These are phyloP conservation scores for Mucor piriformis DNA, from an alignment of 371 early-diverging fungal species.

Conservation along the genomic window DNA sequence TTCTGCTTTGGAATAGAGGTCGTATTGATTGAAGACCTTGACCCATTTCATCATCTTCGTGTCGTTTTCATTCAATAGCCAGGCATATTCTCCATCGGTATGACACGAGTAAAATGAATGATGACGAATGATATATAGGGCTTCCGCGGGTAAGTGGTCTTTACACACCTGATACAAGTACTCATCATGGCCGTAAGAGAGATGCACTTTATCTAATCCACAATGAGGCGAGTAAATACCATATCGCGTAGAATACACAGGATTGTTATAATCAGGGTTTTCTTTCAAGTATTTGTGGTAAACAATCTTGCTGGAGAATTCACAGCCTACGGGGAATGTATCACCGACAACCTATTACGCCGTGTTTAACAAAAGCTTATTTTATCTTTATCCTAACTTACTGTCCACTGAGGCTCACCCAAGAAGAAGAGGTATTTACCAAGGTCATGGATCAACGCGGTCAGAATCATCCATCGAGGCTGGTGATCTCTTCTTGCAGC, in stretches of 20 bases:
- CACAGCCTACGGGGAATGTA: conserved; percentile 59
- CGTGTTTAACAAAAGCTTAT: no score
- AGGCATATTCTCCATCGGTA: conserved; percentile 47
- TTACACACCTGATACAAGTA: conserved; percentile 60
- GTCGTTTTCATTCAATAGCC: conserved; percentile 55
- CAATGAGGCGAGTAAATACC: conserved; percentile 61
- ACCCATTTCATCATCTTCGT: conserved; percentile 54
- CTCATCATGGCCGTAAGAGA: conserved; percentile 67
- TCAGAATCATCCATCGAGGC: conserved; percentile 59
- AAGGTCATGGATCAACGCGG: conserved; percentile 59
- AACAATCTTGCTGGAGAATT: conserved; percentile 50
- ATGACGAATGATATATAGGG: conserved; percentile 52
- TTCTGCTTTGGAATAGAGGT: conserved; percentile 60
- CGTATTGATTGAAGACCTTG: conserved; percentile 59
- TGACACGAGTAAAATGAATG: conserved; percentile 66
- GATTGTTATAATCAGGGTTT: conserved; percentile 50
- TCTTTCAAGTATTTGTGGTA: conserved; percentile 38
- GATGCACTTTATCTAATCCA: conserved; percentile 53
- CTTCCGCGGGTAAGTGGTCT: conserved; percentile 54
- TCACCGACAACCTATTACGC: conserved; percentile 47
- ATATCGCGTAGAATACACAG: conserved; percentile 37
- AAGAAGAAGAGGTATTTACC: conserved; percentile 57
- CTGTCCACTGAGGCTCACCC: conserved; percentile 61
- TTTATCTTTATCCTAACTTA: no score
- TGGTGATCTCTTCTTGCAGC: conserved; percentile 53